Percentiles rank a stretch among this genome's conserved stretches.
These are phyloP conservation scores for Casaregolazyma lundiana DNA, from an alignment of 1,139 yeast genomes.

Conservation along the genomic window DNA sequence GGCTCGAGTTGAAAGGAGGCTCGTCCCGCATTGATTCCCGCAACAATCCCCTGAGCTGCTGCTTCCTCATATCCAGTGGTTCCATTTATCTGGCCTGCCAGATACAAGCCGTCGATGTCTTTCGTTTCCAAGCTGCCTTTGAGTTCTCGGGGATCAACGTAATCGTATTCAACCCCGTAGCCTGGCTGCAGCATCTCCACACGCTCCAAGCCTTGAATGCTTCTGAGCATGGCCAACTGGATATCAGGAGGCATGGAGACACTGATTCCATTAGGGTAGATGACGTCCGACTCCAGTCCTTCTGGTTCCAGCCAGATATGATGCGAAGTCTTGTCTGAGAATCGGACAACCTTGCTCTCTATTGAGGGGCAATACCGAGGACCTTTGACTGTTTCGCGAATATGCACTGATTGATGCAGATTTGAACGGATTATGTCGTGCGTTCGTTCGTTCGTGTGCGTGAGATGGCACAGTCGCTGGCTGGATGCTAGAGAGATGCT, in stretches of 20 bases:
- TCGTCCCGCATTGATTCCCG: slow-evolving; percentile 91
- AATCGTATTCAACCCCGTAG: slow-evolving; percentile 97
- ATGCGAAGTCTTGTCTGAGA: slow-evolving; percentile 71
- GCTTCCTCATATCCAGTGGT: slow-evolving; percentile 99
- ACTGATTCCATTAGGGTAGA: slow-evolving; percentile 95
- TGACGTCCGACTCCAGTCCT: slow-evolving; percentile 76
- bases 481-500: slow-evolving; percentile 46
- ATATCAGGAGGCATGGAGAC: slow-evolving; percentile 96
- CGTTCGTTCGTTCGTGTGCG: slow-evolving; percentile 69
- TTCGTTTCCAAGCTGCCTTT: slow-evolving; percentile 77
- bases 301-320: slow-evolving; percentile 96
- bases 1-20: slow-evolving; percentile 41
- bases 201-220: slow-evolving; percentile 87
- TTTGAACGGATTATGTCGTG: slow-evolving; percentile 68
- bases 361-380: slow-evolving; percentile 98
- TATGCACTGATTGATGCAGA: slow-evolving; percentile 79
- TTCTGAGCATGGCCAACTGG: slow-evolving; percentile 64
- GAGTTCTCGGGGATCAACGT: slow-evolving; percentile 88
- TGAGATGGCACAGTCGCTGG: slow-evolving; percentile 70
- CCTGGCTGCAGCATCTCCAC: slow-evolving; percentile 91
- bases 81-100: slow-evolving; percentile 98
- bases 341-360: slow-evolving; percentile 81
- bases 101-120: slow-evolving; percentile 65
- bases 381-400: slow-evolving; percentile 90
- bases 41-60: slow-evolving; percentile 91